Evolutionary conservation across 768 basidiomycete genomes (phyloP).

Genomic region (Jaapia argillacea): DNA sequence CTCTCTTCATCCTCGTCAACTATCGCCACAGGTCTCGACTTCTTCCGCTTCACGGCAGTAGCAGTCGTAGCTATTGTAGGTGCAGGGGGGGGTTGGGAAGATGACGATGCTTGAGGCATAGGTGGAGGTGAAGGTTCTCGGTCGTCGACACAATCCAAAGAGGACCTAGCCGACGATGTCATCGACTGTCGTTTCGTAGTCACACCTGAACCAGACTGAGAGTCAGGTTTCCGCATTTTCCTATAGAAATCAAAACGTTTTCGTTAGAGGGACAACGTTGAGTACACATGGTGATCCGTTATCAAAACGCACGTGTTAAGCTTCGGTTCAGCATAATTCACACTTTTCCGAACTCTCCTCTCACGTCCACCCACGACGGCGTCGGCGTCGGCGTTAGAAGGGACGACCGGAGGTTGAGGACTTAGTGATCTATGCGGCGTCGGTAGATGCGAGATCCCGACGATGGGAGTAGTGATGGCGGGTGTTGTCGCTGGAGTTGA

Average conservation of each 20-base stretch:
- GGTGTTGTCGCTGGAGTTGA: conserved; percentile 36
- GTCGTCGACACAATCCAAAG: conserved; percentile 6
- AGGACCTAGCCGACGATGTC: conserved; percentile 24
- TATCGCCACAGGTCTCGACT: conserved; percentile 42
- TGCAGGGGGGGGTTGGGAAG: conserved; percentile 13
- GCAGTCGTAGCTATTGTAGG: conserved; percentile 12
- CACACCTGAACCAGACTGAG: conserved; percentile 24
- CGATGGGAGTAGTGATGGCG: conserved; percentile 14
- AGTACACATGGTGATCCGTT: background rate
- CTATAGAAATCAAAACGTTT: conserved; percentile 23
- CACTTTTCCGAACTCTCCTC: conserved; percentile 62
- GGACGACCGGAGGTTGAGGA: conserved; percentile 5
- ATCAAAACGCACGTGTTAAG: conserved; percentile 65
- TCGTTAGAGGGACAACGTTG: background rate
- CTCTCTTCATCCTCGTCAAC: conserved; percentile 43
- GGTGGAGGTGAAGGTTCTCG: conserved; percentile 9
- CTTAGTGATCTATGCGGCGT: conserved; percentile 38
- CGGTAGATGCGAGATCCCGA: conserved; percentile 28
- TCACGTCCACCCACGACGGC: conserved; percentile 23
- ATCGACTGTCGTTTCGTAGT: conserved; percentile 16
- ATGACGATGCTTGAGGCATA: too few species aligned
- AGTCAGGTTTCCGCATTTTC: conserved; percentile 86
- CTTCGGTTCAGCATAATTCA: conserved; percentile 84
- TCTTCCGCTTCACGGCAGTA: conserved; percentile 35
- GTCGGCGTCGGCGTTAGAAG: background rate